phyloP scores from a whole-genome alignment of 2,329 filamentous ascomycete species.

The Calcarisporium arbuscula region DNA sequence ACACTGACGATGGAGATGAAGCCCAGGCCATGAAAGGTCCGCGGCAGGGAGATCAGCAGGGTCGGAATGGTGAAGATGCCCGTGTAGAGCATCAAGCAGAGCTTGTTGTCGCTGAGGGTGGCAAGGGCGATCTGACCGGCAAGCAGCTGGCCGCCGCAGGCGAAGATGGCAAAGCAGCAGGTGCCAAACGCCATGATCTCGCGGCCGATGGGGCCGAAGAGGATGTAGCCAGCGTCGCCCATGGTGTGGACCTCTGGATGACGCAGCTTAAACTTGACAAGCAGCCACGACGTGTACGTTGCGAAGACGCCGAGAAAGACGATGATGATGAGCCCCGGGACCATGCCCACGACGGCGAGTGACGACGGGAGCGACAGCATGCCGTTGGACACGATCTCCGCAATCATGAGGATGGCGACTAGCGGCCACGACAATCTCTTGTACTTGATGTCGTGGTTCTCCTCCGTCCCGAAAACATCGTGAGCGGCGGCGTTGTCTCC shows the following conservation, averaged over 20 bases:
- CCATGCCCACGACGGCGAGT: slow-evolving; percentile 43
- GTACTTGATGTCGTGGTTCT: slow-evolving; percentile 37
- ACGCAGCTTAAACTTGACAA: slow-evolving; percentile 46
- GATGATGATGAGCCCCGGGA: slow-evolving; percentile 45
- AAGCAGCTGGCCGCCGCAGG: slow-evolving; percentile 43
- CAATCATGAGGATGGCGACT: slow-evolving; percentile 47
- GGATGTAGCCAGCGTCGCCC: slow-evolving; percentile 47
- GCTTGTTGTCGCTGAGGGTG: slow-evolving; percentile 35
- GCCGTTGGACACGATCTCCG: slow-evolving; percentile 48
- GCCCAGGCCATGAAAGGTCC: slow-evolving; percentile 42
- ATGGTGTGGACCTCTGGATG: slow-evolving; percentile 52
- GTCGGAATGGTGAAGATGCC: slow-evolving; percentile 44
- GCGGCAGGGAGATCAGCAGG: slow-evolving; percentile 38
- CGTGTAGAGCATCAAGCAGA: slow-evolving; percentile 44
- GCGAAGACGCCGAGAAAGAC: slow-evolving; percentile 44
- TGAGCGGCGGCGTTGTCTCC: too few species aligned
- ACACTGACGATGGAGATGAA: slow-evolving; percentile 39
- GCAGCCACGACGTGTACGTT: slow-evolving; percentile 41
- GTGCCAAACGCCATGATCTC: slow-evolving; percentile 43
- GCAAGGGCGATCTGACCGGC: slow-evolving; percentile 44
- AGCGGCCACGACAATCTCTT: slow-evolving; percentile 47
- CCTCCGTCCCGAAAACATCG: slow-evolving; percentile 22
- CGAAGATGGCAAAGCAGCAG: slow-evolving; percentile 45
- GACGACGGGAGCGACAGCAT: slow-evolving; percentile 48
- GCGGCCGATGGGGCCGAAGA: slow-evolving; percentile 46